Conservation (phyloP, 768 basidiomycete species). For the Tephrocybe sp. region DNA sequence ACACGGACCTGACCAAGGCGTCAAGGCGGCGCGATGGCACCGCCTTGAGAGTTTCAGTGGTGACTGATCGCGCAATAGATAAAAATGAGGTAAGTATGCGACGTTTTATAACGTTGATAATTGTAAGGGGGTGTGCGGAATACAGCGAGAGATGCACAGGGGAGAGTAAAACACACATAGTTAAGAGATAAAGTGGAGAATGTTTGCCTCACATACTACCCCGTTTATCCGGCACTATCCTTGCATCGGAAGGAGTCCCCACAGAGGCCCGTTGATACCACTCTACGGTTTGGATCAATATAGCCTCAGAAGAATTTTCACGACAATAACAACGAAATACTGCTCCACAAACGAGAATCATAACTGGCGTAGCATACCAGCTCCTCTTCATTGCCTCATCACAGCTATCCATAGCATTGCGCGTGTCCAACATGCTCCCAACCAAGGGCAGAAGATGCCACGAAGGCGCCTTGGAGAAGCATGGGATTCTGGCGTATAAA, state of each 20-base stretch:
- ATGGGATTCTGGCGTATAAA: conserved; percentile 11
- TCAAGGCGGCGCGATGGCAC: too few species aligned
- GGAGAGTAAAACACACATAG: neutral
- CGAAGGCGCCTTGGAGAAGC: conserved; percentile 18
- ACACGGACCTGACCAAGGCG: too few species aligned
- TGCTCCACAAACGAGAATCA: conserved; percentile 18
- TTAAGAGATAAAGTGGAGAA: neutral
- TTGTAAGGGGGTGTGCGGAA: too few species aligned
- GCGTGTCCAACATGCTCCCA: conserved; percentile 15
- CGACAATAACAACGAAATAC: neutral
- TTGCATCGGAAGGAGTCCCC: conserved; percentile 82
- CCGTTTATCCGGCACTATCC: conserved; percentile 66
- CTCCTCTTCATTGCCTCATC: conserved; percentile 21
- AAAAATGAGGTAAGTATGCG: too few species aligned
- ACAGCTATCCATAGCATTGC: neutral
- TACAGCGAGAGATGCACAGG: too few species aligned
- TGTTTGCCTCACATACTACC: conserved; percentile 87
- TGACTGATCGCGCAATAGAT: too few species aligned
- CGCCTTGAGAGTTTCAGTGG: too few species aligned
- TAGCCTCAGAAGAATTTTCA: conserved; percentile 9
- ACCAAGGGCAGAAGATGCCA: conserved; percentile 19
- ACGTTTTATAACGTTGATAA: too few species aligned
- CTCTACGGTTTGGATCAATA: conserved; percentile 41
- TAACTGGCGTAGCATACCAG: conserved; percentile 6
- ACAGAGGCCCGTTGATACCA: conserved; percentile 61